Evolutionary conservation across 106 monocot species (phyloP).

Genomic region (Dioscorea alata): DNA sequence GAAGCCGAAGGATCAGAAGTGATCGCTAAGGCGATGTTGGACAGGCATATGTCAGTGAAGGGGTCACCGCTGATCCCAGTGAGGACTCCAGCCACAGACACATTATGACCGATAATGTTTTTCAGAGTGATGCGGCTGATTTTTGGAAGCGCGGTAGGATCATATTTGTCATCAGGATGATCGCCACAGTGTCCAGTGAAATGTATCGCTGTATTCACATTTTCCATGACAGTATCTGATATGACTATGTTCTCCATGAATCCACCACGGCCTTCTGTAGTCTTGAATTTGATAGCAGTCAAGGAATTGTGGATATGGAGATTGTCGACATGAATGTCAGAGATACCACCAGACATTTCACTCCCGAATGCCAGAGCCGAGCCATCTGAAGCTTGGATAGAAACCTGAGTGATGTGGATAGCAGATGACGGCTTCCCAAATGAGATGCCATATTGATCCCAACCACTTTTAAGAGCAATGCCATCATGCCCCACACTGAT

Average conservation of each 20-base stretch:
- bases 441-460: conserved; percentile 81
- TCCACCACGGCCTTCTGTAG: conserved; percentile 68
- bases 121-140: conserved; percentile 57
- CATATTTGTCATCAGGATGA: conserved; percentile 60
- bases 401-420: conserved; percentile 49
- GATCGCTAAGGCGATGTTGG: conserved; percentile 40
- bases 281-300: conserved; percentile 59
- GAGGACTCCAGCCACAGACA: conserved; percentile 50
- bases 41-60: conserved; percentile 72
- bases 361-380: conserved; percentile 82
- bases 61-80: conserved; percentile 51
- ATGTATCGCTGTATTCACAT: conserved; percentile 47
- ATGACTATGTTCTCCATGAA: conserved; percentile 50
- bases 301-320: conserved; percentile 43
- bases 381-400: conserved; percentile 38
- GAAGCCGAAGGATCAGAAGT: conserved; percentile 22
- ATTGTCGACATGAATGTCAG: conserved; percentile 35
- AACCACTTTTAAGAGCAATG: conserved; percentile 81
- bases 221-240: conserved; percentile 47
- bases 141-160: conserved; percentile 46
- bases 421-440: conserved; percentile 42
- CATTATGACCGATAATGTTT: conserved; percentile 41
- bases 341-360: conserved; percentile 92
- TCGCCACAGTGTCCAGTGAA: conserved; percentile 48
- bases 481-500: conserved; percentile 64